Evolutionary conservation across 768 basidiomycete genomes (phyloP).

Genomic region (Trametes maxima): DNA sequence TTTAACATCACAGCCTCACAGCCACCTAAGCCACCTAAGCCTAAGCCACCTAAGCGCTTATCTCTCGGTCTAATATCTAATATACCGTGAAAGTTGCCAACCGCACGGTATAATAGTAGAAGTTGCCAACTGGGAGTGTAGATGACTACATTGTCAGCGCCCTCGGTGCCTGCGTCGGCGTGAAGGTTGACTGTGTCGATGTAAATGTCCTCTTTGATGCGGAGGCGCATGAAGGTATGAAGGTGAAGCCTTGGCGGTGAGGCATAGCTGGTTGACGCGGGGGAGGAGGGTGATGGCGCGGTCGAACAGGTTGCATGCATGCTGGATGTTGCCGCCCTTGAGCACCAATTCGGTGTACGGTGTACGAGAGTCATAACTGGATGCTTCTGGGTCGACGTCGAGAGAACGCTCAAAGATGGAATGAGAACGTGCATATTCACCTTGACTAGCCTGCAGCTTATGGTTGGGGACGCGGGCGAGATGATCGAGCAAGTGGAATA

Average conservation of each 20-base stretch:
- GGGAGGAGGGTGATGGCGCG: conserved; percentile 96
- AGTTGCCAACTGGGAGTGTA: no score
- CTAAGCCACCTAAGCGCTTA: no score
- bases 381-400: conserved; percentile 90
- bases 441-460: conserved; percentile 89
- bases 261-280: conserved; percentile 94
- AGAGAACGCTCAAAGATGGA: conserved; percentile 97
- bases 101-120: no score
- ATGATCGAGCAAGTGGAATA: conserved; percentile 3
- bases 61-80: no score
- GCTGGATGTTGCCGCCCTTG: conserved; percentile 96
- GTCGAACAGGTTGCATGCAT: conserved; percentile 96
- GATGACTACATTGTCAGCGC: conserved; percentile 10
- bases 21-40: no score
- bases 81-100: no score
- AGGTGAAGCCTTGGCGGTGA: conserved; percentile 13
- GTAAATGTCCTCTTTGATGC: neutral
- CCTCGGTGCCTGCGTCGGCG: conserved; percentile 12
- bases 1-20: no score
- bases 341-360: conserved; percentile 98
- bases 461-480: neutral
- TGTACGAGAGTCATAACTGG: conserved; percentile 93
- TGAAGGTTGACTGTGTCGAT: conserved; percentile 10
- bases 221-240: conserved; percentile 14
- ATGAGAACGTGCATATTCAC: conserved; percentile 91